Evolutionary conservation across 768 basidiomycete genomes (phyloP).

Genomic region (Crassisporium funariophilum): DNA sequence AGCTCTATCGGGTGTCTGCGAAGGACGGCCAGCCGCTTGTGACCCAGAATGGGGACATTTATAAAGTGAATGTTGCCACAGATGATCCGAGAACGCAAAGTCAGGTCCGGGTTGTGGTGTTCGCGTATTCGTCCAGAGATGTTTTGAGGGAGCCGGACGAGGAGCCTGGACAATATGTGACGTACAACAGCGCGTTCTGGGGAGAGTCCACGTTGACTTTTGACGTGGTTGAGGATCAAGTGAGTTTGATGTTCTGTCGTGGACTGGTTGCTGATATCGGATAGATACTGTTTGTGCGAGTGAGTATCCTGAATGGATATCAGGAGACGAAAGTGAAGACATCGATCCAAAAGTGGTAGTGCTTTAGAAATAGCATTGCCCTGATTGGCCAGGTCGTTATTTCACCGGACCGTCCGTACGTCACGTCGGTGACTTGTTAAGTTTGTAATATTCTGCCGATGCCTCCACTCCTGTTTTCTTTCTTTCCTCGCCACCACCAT

Average conservation of each 20-base stretch:
- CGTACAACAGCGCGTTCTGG: constrained; percentile 11
- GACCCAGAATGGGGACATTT: constrained; percentile 13
- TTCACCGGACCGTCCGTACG: no score
- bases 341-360: constrained; percentile 3
- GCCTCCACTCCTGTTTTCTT: neutral
- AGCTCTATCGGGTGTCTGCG: constrained; percentile 4
- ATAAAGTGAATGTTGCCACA: constrained; percentile 2
- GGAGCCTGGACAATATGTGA: constrained; percentile 5
- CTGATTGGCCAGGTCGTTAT: neutral
- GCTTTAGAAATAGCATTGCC: neutral
- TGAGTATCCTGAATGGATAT: constrained; percentile 7
- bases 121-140: constrained; percentile 7
- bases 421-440: no score
- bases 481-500: constrained; percentile 17
- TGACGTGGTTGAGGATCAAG: constrained; percentile 5
- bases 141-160: constrained; percentile 7
- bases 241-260: neutral
- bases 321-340: constrained; percentile 6
- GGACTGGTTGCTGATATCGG: neutral
- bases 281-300: constrained; percentile 9
- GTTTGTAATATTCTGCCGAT: no score
- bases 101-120: constrained; percentile 2
- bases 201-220: constrained; percentile 7
- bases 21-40: constrained; percentile 10
- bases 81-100: constrained; percentile 10